A percentile compares a stretch with the other conserved stretches of the same genome.
phyloP scores from a whole-genome alignment of 768 basidiomycete species.

The Melanogaster broomeanus region DNA sequence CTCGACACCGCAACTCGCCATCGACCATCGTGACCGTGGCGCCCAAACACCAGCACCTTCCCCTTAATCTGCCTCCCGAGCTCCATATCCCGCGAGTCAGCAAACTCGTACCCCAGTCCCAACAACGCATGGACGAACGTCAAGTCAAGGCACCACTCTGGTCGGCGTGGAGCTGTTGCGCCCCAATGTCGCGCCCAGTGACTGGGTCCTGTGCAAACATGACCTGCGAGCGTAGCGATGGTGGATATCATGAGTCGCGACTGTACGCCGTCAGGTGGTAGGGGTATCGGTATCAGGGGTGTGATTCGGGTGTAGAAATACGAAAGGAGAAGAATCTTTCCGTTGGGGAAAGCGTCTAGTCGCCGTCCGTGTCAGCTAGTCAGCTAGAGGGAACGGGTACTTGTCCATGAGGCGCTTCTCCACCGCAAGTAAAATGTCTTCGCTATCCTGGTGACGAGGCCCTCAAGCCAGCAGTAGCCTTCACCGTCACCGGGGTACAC shows the following conservation, averaged over 20 bases:
- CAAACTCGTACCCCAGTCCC: conserved; percentile 89
- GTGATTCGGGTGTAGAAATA: conserved; percentile 96
- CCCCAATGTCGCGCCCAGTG: conserved; percentile 58
- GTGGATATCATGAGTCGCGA: conserved; percentile 49
- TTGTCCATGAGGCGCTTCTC: conserved; percentile 50
- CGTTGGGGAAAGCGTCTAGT: conserved; percentile 82
- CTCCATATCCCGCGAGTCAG: conserved; percentile 60
- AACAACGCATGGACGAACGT: conserved; percentile 93
- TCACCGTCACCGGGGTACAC: conserved; percentile 89
- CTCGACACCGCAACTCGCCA: conserved; percentile 56
- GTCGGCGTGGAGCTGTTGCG: conserved; percentile 74
- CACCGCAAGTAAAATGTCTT: conserved; percentile 77
- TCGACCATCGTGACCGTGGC: conserved; percentile 78
- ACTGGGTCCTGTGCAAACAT: conserved; percentile 70
- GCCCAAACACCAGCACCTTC: conserved; percentile 92
- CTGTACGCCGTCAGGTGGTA: conserved; percentile 21
- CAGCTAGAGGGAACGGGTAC: conserved; percentile 71
- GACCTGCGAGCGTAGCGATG: conserved; percentile 63
- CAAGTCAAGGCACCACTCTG: conserved; percentile 95
- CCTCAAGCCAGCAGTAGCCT: conserved; percentile 89
- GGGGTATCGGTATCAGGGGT: conserved; percentile 66
- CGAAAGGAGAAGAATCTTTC: conserved; percentile 87
- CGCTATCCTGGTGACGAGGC: conserved; percentile 61
- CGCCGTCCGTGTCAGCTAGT: conserved; percentile 61
- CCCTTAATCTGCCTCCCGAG: conserved; percentile 87